Evolutionary conservation across 2,329 filamentous ascomycete genomes (phyloP), one percentile per base, ranked within the genome.

Genomic region (Phialemoniopsis sp.): DNA sequence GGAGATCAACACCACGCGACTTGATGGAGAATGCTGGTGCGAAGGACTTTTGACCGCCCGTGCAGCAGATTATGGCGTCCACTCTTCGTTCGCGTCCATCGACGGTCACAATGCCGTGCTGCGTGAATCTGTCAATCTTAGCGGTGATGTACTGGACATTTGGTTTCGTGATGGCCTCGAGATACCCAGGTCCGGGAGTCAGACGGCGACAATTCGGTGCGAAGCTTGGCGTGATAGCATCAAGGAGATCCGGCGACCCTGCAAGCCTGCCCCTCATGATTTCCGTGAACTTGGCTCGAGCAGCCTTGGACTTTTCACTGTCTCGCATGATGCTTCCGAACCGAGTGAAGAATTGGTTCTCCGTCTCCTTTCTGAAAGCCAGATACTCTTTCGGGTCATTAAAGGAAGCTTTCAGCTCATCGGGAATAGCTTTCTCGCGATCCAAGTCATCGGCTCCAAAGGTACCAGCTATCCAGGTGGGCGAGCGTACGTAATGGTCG

Each of bases 11-110:
- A 2, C 71, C 76, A 34, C 68, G 58, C 3, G 76, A 72, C 18
- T 67, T 60, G 44, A 86, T 73, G 0, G 74, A 67, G 45, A 85
- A 85, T 0, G 70, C 70, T 0, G 78, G 78, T 0, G 70, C 61
- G 53, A 73, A 64, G 41, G 77, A 71, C 4, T 72, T 66, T 41
- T 82, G 80, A 4, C 78, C 77, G 1, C 82, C 82, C 0, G 82
- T 86, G 1, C 78, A 74, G 48, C 79, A 85, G 46, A 85, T 76
- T 5, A 84, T 65, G 7, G 75, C 72, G 43, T 83, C 80, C 0
- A 81, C 73, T 15, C 75, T 64, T 3, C 75, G 60, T 33, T 72
- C 64, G 0, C 54, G 52, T 3, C 77, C 78, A 41, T 82, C 77
- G 0, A 56, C 57, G 0, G 75, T 80, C 42, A 73, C 65, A 19